Base-by-base conservation (phyloP, 1,284 basidiomycete genomes). In the Cutaneotrichosporon spelunceum region DNA sequence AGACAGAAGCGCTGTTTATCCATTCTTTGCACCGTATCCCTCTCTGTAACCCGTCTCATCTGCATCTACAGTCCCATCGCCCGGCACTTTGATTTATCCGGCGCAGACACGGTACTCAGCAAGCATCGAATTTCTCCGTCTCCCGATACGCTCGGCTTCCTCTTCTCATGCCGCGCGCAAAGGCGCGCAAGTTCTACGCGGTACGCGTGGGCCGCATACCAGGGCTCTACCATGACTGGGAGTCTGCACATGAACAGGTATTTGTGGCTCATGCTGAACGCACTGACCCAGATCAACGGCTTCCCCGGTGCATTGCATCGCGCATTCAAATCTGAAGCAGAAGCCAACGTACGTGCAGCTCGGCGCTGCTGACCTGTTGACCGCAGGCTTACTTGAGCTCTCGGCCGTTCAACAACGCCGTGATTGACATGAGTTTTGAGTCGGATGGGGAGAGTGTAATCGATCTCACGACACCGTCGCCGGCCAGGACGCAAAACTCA, bases 241-340 rank as follows among this genome's bases (percentile, higher is more conserved):
- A 52, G 3, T 39, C 39, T 11, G 57, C 49, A 2, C 48, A 36
- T 16, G 23, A 39, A 34, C 57, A 58, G 57, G 57, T 53, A 45
- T n/a, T 36, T 2, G 8, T 19, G 4, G 1, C 5, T 33, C 6
- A 2, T 11, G 36, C 19, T 24, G 27, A 24, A 50, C 16, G 9
- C n/a, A n/a, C 36, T 49, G 24, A 58, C 49, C n/a, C 26, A 58
- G 57, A 48, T 53, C 27, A 33, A 53, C 48, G 57, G 57, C n/a
- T 58, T 53, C n/a, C 57, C 57, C 3, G 49, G 49, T 11, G 57
- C 57, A 2, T 3, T 53, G n/a, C 39, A 44, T 14, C 50, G 33
- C 23, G 14, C 36, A 10, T 58, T 52, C 49, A 29, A 21, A 23
- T 21, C 19, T 19, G 27, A 29, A 11, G 27, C 50, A 19, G 48